phyloP scores from a whole-genome alignment of 345 rosid species.

The Alliaria petiolata region DNA sequence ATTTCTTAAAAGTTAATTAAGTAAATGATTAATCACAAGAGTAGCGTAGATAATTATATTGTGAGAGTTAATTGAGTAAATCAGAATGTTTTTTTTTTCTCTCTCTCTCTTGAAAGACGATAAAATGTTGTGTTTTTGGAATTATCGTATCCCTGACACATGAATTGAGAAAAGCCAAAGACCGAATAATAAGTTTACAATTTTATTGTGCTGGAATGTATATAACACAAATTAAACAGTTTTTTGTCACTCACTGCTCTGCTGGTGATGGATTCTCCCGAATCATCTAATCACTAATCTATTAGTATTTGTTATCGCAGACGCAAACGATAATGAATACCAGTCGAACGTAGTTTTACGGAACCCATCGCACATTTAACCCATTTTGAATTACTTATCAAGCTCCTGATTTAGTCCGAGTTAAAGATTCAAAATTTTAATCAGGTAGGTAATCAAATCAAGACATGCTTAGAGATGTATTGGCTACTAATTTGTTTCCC shows the following conservation, averaged over 20 bases:
- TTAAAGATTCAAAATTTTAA: too few relatives aligned
- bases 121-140: not conserved
- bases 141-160: not conserved
- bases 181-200: not conserved
- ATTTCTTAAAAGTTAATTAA: not conserved
- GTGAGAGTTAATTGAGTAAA: not conserved
- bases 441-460: not conserved
- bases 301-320: not conserved
- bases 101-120: not conserved
- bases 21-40: not conserved
- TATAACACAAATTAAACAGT: not conserved
- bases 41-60: not conserved
- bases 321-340: not conserved
- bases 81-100: not conserved
- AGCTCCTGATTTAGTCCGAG: too few relatives aligned
- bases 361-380: too few relatives aligned
- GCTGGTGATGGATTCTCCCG: not conserved
- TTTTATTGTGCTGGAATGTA: not conserved
- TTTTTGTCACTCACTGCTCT: not conserved
- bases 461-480: not conserved
- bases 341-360: not conserved
- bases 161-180: not conserved
- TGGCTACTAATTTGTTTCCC: not conserved
- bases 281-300: too few relatives aligned
- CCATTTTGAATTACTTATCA: not conserved